Conservation (phyloP, 306 rosid species). For the Arachis stenosperma region DNA sequence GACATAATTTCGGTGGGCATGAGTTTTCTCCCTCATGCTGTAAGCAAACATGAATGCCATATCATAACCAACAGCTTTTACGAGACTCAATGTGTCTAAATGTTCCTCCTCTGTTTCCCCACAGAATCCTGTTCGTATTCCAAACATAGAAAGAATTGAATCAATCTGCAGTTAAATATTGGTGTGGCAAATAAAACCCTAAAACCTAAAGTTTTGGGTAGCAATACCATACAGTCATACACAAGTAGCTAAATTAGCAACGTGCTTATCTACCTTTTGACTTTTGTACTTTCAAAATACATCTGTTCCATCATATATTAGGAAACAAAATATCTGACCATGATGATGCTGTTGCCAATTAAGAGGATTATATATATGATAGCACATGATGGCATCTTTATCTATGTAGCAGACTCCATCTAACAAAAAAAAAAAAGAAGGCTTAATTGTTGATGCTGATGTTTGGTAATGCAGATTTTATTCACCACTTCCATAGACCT, state of each 20-base stretch:
- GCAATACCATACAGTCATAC: not conserved
- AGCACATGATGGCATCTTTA: not conserved
- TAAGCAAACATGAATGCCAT: conserved; percentile 99
- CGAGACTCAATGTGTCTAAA: conserved; percentile 67
- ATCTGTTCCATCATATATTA: conserved; percentile 19
- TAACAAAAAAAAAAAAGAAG: not conserved
- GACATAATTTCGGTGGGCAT: conserved; percentile 84
- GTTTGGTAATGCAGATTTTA: conserved; percentile 10
- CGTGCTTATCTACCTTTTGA: conserved; percentile 12
- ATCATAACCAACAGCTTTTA: conserved; percentile 80
- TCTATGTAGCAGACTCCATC: not conserved
- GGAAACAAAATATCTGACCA: too few species aligned
- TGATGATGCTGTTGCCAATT: conserved; percentile 15
- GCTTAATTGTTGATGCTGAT: not conserved
- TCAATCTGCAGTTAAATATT: conserved; percentile 5
- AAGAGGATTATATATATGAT: not conserved
- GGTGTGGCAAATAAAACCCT: conserved; percentile 13
- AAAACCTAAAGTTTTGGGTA: conserved; percentile 24
- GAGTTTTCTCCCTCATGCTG: conserved; percentile 99
- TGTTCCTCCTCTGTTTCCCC: conserved; percentile 96
- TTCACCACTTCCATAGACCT: not conserved
- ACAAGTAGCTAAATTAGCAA: conserved; percentile 16
- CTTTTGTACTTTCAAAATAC: conserved; percentile 14
- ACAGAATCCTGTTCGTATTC: conserved; percentile 75
- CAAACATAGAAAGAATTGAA: conserved; percentile 25